These are phyloP conservation scores for Xylaria nigripes DNA, from an alignment of 495 filamentous ascomycete species.

Conservation along the genomic window DNA sequence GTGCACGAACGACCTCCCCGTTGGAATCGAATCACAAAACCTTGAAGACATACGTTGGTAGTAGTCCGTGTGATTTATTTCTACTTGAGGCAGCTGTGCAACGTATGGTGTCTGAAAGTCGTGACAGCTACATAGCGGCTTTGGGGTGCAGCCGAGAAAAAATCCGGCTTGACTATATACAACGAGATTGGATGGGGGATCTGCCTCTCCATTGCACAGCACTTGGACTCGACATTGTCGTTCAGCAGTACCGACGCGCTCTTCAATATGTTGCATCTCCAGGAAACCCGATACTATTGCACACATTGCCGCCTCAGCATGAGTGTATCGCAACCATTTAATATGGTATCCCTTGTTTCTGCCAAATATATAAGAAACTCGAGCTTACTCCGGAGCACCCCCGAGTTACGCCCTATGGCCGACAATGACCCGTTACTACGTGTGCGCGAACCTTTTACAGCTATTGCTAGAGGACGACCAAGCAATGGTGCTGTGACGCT, in stretches of 20 bases:
- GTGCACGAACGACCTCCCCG: neutral
- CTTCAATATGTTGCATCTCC: neutral
- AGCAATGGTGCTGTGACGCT: too few relatives aligned
- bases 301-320: too few relatives aligned
- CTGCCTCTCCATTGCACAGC: neutral
- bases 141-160: neutral
- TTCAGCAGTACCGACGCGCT: neutral
- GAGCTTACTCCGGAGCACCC: neutral
- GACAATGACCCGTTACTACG: too few relatives aligned
- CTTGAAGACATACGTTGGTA: neutral
- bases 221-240: neutral
- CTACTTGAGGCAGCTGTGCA: neutral
- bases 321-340: neutral
- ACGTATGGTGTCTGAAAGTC: neutral
- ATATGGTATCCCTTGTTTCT: neutral
- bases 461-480: too few relatives aligned
- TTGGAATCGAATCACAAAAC: neutral
- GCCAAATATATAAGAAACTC: neutral
- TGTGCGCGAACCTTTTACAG: too few relatives aligned
- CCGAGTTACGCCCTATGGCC: neutral
- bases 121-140: neutral
- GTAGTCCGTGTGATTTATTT: neutral
- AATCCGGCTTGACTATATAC: too few relatives aligned
- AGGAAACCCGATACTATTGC: neutral
- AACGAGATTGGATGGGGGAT: neutral